Evolutionary conservation across 257 asterid genomes (phyloP), one percentile per base, ranked within the genome.

Genomic region (Capsicum pubescens): DNA sequence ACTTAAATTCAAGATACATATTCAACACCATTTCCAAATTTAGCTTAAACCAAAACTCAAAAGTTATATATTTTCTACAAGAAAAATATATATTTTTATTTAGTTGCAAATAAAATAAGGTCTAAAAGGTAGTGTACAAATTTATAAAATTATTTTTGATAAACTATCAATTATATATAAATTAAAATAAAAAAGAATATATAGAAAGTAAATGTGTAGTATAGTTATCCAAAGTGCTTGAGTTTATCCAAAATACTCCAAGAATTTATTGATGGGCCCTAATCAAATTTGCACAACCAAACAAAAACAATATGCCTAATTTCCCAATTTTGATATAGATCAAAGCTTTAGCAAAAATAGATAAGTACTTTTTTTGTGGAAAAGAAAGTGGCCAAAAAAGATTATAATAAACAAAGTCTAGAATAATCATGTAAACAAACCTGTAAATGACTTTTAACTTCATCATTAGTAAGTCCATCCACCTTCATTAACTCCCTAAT

Each of bases 391-490:
- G 9, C 36, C 9, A 46, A 42, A 44, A 26, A 59, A 39, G 19
- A 79, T 1, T 7, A 78, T 46, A 44, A 6, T 8, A 26, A 17
- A 67, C 39, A 39, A 70, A 44, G 7, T 71, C 57, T 17, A 10
- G 63, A 85, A 59, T 16, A 9, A 39, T 79, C 63, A 71, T 35
- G 59, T 35, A 36, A 8, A 89, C 88, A 44, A 79, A 92, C 95
- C 95, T 92, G 95, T 61, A 92, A 88, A 88, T 92, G 95, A 84
- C 95, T 92, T 81, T 92, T 92, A 78, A 92, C 96, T 82, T 92
- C 96, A 68, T 92, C 96, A 83, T 92, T 92, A 54, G 96, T 91
- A 52, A 92, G 93, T 42, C 96, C 96, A 91, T 92, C 94, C 66
- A 92, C 93, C 89, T 91, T 89, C 96, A 92, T 92, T 78, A 92